Evolutionary conservation across 257 asterid genomes (phyloP).

Genomic region (Ilex aquifolium): DNA sequence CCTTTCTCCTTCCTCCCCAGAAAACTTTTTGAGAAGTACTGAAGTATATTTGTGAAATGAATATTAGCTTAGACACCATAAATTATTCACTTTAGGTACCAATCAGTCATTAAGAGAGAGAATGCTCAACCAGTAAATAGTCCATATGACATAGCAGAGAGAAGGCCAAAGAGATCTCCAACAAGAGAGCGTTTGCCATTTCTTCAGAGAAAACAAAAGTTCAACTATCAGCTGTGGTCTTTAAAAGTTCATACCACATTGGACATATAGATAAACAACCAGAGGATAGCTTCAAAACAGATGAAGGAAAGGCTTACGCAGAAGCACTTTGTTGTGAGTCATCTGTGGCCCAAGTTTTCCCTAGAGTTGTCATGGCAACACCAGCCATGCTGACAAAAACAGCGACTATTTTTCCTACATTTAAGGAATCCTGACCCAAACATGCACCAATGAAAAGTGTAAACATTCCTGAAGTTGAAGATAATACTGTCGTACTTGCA

Average conservation of each 20-base stretch:
- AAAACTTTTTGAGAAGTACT: slow-evolving; percentile 93
- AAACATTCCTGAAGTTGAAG: slow-evolving; percentile 95
- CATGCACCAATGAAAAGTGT: slow-evolving; percentile 88
- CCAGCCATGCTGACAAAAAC: slow-evolving; percentile 93
- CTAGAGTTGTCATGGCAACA: slow-evolving; percentile 87
- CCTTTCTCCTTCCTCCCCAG: slow-evolving; percentile 88
- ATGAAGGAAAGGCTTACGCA: slow-evolving; percentile 42
- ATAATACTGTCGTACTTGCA: slow-evolving; percentile 94
- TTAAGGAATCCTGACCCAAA: slow-evolving; percentile 90
- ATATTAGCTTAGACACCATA: not conserved
- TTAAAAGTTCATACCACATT: slow-evolving; percentile 13
- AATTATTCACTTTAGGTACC: not conserved
- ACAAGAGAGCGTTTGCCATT: slow-evolving; percentile 70
- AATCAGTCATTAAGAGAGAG: slow-evolving; percentile 5
- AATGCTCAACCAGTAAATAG: slow-evolving; percentile 72
- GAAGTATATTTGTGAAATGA: slow-evolving; percentile 17
- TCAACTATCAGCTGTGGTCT: slow-evolving; percentile 57
- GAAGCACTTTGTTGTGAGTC: slow-evolving; percentile 55
- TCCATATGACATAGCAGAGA: slow-evolving; percentile 81
- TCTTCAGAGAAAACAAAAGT: slow-evolving; percentile 64
- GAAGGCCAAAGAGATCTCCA: slow-evolving; percentile 96
- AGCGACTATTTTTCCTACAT: slow-evolving; percentile 68
- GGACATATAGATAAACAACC: too few relatives aligned
- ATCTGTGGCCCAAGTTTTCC: slow-evolving; percentile 97
- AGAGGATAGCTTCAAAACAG: slow-evolving; percentile 1